Evolutionary conservation across 2,329 filamentous ascomycete genomes (phyloP).

Genomic region (Pseudocercospora eumusae): DNA sequence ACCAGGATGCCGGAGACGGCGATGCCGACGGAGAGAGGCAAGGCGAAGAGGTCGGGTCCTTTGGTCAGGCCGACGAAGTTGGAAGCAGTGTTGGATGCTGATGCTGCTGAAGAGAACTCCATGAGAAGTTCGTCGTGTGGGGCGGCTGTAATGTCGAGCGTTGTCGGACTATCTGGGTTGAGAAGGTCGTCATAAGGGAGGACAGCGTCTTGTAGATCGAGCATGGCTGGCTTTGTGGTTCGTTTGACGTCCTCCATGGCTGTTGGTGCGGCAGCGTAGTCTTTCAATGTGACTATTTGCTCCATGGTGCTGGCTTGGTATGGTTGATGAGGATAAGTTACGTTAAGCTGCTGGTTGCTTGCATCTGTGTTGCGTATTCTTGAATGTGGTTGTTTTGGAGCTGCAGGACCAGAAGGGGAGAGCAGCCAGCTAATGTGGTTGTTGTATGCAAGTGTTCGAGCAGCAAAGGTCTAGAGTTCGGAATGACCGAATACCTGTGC

Average conservation of each 20-base stretch:
- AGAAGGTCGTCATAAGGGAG: background rate
- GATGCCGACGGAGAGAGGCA: conserved; percentile 15
- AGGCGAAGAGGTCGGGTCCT: conserved; percentile 13
- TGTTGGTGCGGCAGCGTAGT: background rate
- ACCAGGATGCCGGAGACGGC: conserved; percentile 17
- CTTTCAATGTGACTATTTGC: conserved; percentile 2
- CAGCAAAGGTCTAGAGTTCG: conserved; percentile 10
- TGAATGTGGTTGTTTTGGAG: background rate
- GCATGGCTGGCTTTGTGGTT: background rate
- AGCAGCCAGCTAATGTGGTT: conserved; percentile 11
- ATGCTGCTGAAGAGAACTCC: conserved; percentile 17
- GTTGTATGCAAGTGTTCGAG: conserved; percentile 18
- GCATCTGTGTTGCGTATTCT: background rate
- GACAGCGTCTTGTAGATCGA: background rate
- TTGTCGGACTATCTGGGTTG: conserved; percentile 13
- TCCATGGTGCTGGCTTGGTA: background rate
- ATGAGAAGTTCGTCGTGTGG: conserved; percentile 20
- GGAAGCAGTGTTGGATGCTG: conserved; percentile 14
- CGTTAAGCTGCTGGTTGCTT: no score
- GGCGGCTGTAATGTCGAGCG: conserved; percentile 14
- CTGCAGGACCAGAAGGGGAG: no score
- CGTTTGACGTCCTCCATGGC: background rate
- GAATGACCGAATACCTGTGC: conserved; percentile 17
- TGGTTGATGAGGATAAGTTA: no score
- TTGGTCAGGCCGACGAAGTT: conserved; percentile 15